A percentile compares a stretch with the other conserved stretches of the same genome.
These are phyloP conservation scores for Saturnispora kantuleensis DNA, from an alignment of 805 yeast genomes.

Conservation along the genomic window DNA sequence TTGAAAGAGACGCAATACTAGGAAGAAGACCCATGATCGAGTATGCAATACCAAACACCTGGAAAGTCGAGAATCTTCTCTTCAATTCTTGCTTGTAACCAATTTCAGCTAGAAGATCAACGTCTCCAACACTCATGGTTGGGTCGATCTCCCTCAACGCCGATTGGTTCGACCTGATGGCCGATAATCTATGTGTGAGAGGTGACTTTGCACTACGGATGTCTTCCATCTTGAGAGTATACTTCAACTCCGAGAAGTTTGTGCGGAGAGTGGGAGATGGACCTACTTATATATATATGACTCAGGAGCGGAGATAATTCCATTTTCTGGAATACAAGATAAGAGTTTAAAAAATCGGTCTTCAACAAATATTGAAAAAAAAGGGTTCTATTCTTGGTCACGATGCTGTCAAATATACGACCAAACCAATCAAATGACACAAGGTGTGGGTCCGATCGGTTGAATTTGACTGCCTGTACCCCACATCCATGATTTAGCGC, in stretches of 20 bases:
- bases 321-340: background rate
- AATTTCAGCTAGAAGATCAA: slow-evolving; percentile 38
- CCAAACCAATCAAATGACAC: too few relatives aligned
- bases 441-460: too few relatives aligned
- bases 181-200: slow-evolving; percentile 12
- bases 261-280: background rate
- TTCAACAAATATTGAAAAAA: too few relatives aligned
- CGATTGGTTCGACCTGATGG: slow-evolving; percentile 19
- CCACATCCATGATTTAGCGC: too few relatives aligned
- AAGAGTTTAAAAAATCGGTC: background rate
- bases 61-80: slow-evolving; percentile 47
- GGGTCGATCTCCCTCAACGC: slow-evolving; percentile 24
- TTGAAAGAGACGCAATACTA: slow-evolving; percentile 56
- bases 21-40: slow-evolving; percentile 58
- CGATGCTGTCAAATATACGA: too few relatives aligned
- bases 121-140: slow-evolving; percentile 20
- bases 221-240: background rate
- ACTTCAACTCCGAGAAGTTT: background rate
- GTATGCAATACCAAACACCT: slow-evolving; percentile 54
- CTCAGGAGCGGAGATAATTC: background rate
- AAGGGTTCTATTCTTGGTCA: too few relatives aligned
- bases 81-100: slow-evolving; percentile 60
- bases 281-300: background rate
- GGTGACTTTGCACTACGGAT: slow-evolving; percentile 12
- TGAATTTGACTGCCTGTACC: too few relatives aligned